Base-by-base conservation (phyloP, 768 basidiomycete species). In the Leccinellum albellum region DNA sequence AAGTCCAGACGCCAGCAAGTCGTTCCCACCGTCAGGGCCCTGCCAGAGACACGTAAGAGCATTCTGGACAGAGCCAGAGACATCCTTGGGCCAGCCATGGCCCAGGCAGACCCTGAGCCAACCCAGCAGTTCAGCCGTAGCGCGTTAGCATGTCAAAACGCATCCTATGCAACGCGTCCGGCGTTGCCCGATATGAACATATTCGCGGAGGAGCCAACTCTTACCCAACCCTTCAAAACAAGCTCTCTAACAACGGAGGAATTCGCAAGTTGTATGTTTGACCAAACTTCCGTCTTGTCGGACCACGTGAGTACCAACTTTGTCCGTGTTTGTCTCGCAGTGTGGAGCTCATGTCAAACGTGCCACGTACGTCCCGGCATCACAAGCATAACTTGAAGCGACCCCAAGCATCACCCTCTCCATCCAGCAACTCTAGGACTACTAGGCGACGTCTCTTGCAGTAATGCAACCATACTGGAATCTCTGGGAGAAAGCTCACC, bases 31-130 rank as follows among this genome's bases (percentile, higher is more conserved):
- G 75, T 89, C 53, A 74, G 74, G 62, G 75, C 66, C 35, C 66
- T 81, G n/a, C 64, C 71, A 4, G 75, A 79, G 44, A 83, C 80
- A 6, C 81, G 85, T 9, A 70, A 67, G 9, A 57, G 31, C 31
- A 81, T 81, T 50, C 35, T 79, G 20, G 69, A 67, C 53, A 74
- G 67, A 60, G 80, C 79, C 17, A 71, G 64, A 14, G 60, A 59
- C 26, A 60, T 81, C 4, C 69, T 81, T 5, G 68, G 64, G 15
- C 33, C 59, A 24, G 23, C 55, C 35, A 47, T 24, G 5, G 47
- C 12, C 35, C 45, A 40, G 9, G 49, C 31, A 13, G 61, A 56
- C 35, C 61, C 33, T 61, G 64, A 46, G 26, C 51, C 54, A n/a
- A 66, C 73, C 13, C 78, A 76, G 57, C 65, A 65, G 4, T 77